Conservation (phyloP, 768 basidiomycete genomes). For the Termitomyces sp. region DNA sequence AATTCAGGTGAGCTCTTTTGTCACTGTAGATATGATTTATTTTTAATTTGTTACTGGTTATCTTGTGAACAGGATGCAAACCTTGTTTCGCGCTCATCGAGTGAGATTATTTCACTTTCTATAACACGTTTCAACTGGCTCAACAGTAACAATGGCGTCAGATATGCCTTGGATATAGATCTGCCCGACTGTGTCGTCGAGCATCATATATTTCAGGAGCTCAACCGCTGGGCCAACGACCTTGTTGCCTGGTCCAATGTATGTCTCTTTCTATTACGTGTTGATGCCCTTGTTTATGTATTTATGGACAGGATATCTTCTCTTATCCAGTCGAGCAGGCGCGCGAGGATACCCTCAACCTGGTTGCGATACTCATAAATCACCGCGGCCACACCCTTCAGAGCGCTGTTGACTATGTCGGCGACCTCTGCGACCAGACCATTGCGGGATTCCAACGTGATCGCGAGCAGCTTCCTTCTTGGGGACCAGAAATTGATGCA, state of each 20-base stretch:
- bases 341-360: constrained; percentile 63
- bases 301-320: constrained; percentile 52
- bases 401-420: constrained; percentile 58
- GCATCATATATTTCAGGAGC: constrained; percentile 51
- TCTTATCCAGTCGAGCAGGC: constrained; percentile 76
- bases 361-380: constrained; percentile 66
- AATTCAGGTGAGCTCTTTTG: constrained; percentile 47
- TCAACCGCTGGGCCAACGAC: constrained; percentile 70
- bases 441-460: constrained; percentile 48
- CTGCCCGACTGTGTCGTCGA: constrained; percentile 68
- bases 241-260: constrained; percentile 84
- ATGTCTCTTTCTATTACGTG: constrained; percentile 16
- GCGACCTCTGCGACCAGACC: constrained; percentile 50
- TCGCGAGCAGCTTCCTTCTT: constrained; percentile 47
- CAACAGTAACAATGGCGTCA: constrained; percentile 8
- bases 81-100: constrained; percentile 74
- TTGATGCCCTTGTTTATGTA: background rate
- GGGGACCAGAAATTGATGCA: constrained; percentile 53
- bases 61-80: constrained; percentile 44
- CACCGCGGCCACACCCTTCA: constrained; percentile 54
- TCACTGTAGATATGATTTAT: background rate
- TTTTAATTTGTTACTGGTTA: background rate
- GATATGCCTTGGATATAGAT: constrained; percentile 62
- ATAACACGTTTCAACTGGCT: background rate
- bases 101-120: constrained; percentile 24